Conservation (phyloP, 306 rosid genomes). For the Dryas alaskensis region DNA sequence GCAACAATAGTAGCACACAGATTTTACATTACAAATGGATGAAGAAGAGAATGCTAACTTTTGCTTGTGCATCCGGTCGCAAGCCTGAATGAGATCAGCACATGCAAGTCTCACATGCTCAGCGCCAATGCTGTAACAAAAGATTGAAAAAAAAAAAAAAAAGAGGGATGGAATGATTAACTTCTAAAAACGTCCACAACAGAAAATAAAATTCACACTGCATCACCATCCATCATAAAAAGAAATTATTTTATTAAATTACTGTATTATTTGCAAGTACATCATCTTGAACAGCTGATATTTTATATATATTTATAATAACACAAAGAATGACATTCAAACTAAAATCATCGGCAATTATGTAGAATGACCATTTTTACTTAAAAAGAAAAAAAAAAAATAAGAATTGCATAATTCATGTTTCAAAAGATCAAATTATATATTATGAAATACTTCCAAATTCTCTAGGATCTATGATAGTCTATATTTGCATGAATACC, state of each 20-base stretch:
- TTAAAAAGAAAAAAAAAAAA: neutral
- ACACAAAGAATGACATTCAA: neutral
- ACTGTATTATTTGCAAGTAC: neutral
- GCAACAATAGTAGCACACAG: neutral
- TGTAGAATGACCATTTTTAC: neutral
- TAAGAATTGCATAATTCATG: neutral
- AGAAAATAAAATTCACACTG: no score
- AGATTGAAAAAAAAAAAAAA: slow-evolving; percentile 12
- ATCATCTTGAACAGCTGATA: neutral
- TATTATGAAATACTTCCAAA: neutral
- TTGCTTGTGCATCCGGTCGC: slow-evolving; percentile 33
- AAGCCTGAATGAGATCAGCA: slow-evolving; percentile 42
- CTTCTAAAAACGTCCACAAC: no score
- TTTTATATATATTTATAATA: neutral
- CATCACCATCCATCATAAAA: neutral
- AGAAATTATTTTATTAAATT: neutral
- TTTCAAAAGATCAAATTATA: neutral
- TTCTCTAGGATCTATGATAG: neutral
- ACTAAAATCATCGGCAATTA: neutral
- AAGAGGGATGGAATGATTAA: slow-evolving; percentile 9
- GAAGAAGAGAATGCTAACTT: slow-evolving; percentile 24
- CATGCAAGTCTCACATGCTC: slow-evolving; percentile 48
- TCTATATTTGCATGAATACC: neutral
- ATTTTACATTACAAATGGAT: neutral
- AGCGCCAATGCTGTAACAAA: slow-evolving; percentile 57